Evolutionary conservation across 1,284 basidiomycete species (phyloP), one percentile per base, ranked within the genome.

Genomic region (Apiotrichum montevideense): DNA sequence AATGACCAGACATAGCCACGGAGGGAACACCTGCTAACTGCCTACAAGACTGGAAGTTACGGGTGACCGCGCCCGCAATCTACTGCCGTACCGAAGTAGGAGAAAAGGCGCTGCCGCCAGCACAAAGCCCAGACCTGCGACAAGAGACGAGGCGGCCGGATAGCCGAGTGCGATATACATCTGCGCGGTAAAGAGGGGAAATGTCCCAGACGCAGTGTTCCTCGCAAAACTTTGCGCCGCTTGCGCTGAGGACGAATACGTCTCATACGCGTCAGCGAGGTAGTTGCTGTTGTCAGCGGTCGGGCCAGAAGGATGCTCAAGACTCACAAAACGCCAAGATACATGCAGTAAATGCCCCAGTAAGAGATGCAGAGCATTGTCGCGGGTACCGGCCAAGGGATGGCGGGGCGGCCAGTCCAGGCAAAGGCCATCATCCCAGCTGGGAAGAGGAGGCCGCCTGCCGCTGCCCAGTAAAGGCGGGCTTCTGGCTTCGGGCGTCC

Each of bases 401-500:
- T 51, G 32, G 55, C 51, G 4, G 72, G 67, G 59, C 59, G 41
- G 11, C 68, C 71, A 0, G 73, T 74, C 73, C 76, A 76, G 1
- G 69, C 75, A 51, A 64, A 77, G 11, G 65, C 59, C 58, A 64
- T 66, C 52, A 63, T 55, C 14, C 63, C 61, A 11, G 71, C n/a
- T 0, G 74, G 68, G 60, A 77, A 78, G 51, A 74, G 62, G n/a
- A 78, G 54, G 0, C 71, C 73, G 11, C 75, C 76, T 11, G 71
- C 65, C 0, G 72, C 70, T 9, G 71, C 67, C 56, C 71, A 73
- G 65, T 80, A 79, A 9, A 80, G 70, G 3, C 79, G 62, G 2
- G 77, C 78, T 63, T 80, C 79, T 1, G 79, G 79, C 13, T 7
- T 13, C 0, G 73, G 69, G 0, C 78, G 74, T 33, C 69, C 66